phyloP scores from a whole-genome alignment of 805 yeast species.

The Starmerella vitae region DNA sequence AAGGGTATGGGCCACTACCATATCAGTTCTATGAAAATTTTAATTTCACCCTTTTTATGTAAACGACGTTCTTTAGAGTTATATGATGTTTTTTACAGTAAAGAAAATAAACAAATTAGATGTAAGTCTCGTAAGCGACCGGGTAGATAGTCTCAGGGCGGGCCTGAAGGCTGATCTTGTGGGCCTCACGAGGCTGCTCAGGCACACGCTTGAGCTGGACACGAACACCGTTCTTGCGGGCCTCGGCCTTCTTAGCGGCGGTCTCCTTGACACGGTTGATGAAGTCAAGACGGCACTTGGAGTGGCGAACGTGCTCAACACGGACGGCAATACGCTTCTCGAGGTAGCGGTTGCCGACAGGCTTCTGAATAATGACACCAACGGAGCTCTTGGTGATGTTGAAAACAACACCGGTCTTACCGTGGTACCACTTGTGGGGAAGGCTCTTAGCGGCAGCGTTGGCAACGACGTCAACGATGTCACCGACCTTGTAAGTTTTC shows the following conservation, averaged over 20 bases:
- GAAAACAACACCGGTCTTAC: slow-evolving; percentile 98
- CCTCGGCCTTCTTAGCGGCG: slow-evolving; percentile 87
- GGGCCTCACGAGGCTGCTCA: slow-evolving; percentile 90
- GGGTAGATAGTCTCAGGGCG: slow-evolving; percentile 97
- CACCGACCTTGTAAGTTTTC: slow-evolving; percentile 97
- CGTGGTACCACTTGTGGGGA: slow-evolving; percentile 99
- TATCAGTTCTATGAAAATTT: no score
- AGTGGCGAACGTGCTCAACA: slow-evolving; percentile 98
- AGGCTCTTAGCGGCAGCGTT: slow-evolving; percentile 99
- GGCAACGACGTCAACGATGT: slow-evolving; percentile 98
- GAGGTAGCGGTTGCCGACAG: slow-evolving; percentile 96
- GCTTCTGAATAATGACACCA: slow-evolving; percentile 96
- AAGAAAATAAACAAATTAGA: slow-evolving; percentile 38
- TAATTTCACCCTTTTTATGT: not conserved
- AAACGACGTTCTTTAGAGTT: not conserved
- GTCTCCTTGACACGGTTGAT: slow-evolving; percentile 95
- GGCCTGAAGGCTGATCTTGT: slow-evolving; percentile 70
- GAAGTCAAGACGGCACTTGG: slow-evolving; percentile 99
- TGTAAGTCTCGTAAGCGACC: slow-evolving; percentile 98
- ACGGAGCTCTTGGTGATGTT: slow-evolving; percentile 97
- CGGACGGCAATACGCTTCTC: slow-evolving; percentile 98
- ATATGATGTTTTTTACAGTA: not conserved
- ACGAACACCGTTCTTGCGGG: slow-evolving; percentile 84
- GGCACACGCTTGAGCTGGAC: slow-evolving; percentile 97
- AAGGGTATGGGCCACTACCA: no score